A percentile compares a stretch with the other conserved stretches of the same genome.
phyloP scores from a whole-genome alignment of 1,284 basidiomycete genomes.

The Pterulicium gracile region DNA sequence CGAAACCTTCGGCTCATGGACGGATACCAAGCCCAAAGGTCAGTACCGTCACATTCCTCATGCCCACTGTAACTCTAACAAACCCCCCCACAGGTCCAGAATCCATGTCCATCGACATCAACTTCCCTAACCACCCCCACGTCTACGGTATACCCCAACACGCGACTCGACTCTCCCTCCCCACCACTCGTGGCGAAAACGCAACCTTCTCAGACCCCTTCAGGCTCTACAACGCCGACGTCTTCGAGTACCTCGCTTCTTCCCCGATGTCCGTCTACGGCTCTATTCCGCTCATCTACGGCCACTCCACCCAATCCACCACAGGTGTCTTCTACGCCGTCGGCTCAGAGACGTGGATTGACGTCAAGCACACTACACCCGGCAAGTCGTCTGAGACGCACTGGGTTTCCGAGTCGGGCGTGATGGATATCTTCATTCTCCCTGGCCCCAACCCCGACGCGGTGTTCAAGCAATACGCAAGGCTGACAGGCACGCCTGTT shows the following conservation, averaged over 20 bases:
- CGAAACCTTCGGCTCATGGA: slow-evolving; percentile 80
- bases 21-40: slow-evolving; percentile 95
- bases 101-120: slow-evolving; percentile 85
- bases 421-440: slow-evolving; percentile 89
- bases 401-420: slow-evolving; percentile 96
- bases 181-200: slow-evolving; percentile 66
- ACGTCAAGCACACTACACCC: slow-evolving; percentile 56
- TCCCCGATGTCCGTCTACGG: slow-evolving; percentile 91
- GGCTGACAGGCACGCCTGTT: slow-evolving; percentile 77
- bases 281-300: slow-evolving; percentile 88
- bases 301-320: slow-evolving; percentile 76
- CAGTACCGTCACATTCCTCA: slow-evolving; percentile 8
- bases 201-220: slow-evolving; percentile 84
- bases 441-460: slow-evolving; percentile 79
- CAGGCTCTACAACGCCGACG: slow-evolving; percentile 92
- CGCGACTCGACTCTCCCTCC: slow-evolving; percentile 83
- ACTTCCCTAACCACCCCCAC: slow-evolving; percentile 83
- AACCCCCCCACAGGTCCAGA: slow-evolving; percentile 93
- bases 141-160: slow-evolving; percentile 97
- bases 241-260: slow-evolving; percentile 93
- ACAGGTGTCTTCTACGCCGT: slow-evolving; percentile 90
- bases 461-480: slow-evolving; percentile 80
- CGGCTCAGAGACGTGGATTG: slow-evolving; percentile 93
- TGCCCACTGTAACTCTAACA: slow-evolving; percentile 2
- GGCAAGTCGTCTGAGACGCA: slow-evolving; percentile 73